A percentile compares a stretch with the other conserved stretches of the same genome.
Conservation (phyloP, 2,329 filamentous ascomycete genomes). For the Zymoseptoria pseudotritici region DNA sequence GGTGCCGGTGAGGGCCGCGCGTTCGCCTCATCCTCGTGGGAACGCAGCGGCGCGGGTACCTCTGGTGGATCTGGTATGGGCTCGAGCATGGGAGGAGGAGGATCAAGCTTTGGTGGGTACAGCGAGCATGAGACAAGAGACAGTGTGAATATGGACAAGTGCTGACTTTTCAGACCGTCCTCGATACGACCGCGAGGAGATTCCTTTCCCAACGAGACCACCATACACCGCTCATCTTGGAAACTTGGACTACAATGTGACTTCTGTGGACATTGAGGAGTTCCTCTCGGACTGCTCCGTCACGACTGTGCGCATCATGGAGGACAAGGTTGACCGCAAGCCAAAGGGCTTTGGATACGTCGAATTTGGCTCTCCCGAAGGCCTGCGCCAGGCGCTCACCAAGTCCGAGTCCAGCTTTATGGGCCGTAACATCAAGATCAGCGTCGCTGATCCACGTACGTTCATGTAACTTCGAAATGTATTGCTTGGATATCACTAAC, state of each 20-base stretch:
- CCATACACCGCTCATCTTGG: conserved; percentile 94
- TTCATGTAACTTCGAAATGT: conserved; percentile 20
- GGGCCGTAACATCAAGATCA: conserved; percentile 83
- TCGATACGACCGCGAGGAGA: conserved; percentile 56
- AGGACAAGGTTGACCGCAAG: conserved; percentile 87
- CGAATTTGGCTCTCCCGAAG: conserved; percentile 81
- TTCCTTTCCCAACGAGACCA: conserved; percentile 83
- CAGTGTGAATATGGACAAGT: neutral
- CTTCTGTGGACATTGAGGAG: conserved; percentile 69
- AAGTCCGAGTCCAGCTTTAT: conserved; percentile 77
- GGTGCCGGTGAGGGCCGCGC: conserved; percentile 35
- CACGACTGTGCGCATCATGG: conserved; percentile 88
- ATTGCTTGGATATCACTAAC: conserved; percentile 7
- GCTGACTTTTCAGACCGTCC: conserved; percentile 28
- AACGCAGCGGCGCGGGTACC: conserved; percentile 16
- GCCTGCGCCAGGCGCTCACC: conserved; percentile 81
- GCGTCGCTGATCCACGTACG: conserved; percentile 96
- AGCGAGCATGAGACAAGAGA: neutral
- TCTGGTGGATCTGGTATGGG: conserved; percentile 14
- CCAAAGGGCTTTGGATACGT: conserved; percentile 98
- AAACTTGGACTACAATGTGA: conserved; percentile 93
- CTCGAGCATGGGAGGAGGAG: conserved; percentile 18
- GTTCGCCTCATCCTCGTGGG: conserved; percentile 34
- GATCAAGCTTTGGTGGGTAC: conserved; percentile 27
- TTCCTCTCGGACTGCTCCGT: conserved; percentile 83